Base-by-base conservation (phyloP, 2,329 filamentous ascomycete species). In the Aspergillus sp. region DNA sequence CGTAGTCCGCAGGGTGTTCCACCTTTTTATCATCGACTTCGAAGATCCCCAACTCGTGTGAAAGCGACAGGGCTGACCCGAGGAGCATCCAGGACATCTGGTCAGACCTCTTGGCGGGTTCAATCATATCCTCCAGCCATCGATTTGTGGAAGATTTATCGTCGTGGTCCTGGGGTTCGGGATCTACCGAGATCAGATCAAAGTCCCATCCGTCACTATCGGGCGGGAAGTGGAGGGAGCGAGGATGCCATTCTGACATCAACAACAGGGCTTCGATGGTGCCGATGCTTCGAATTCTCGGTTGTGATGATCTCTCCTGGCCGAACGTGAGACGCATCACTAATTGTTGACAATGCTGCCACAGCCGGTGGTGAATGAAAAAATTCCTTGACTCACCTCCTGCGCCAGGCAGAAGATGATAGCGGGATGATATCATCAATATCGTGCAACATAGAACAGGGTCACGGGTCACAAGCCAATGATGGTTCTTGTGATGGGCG, bases 51-150 rank as follows among this genome's bases (percentile, higher is more conserved):
- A 81, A 65, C 55, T 82, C 79, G 48, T 81, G 78, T 1, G 78
- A 76, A 11, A 83, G 67, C 3, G 78, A 79, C 20, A 80, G 60
- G 0, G 78, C 80, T 57, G 76, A 78, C 2, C 81, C 81, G 38
- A 83, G 73, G 17, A 82, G 60, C 76, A 82, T 83, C 81, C 81
- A 83, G 1, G 80, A 82, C 80, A 83, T 83, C 2, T 80, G 75
- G 58, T 82, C 80, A 0, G 78, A 82, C 50, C 78, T 69, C 53
- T 76, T 76, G 2, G 80, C 77, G 2, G 80, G 79, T 38, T 80
- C 75, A 38, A 82, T 77, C 33, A 82, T 79, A 56, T 81, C 79
- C 44, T 80, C 74, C 1, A 79, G 66, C 77, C 79, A 81, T 46
- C 75, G 63, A 50, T 70, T 76, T 3, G 72, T 60, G 5, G 69